phyloP scores from a whole-genome alignment of 805 yeast species.

The Hemisphaericaspora nanyangensis region DNA sequence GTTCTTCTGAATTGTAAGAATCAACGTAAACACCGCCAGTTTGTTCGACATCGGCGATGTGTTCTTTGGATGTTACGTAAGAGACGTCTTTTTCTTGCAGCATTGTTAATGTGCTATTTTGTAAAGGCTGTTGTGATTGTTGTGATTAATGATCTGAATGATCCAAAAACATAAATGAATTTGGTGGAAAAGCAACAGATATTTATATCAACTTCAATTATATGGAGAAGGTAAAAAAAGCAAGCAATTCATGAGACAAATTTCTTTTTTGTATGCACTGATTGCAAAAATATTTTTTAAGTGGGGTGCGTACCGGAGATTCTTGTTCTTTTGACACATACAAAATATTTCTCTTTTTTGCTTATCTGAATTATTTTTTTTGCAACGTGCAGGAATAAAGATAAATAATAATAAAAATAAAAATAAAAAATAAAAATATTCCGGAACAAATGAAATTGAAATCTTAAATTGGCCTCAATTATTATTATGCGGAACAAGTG shows the following conservation, averaged over 20 bases:
- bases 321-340: no score
- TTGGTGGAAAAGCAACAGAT: background rate
- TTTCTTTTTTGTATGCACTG: background rate
- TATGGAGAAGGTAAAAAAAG: background rate
- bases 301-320: no score
- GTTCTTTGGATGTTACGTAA: constrained; percentile 36
- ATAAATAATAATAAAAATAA: no score
- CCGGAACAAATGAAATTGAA: no score
- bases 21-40: constrained; percentile 11
- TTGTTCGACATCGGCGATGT: constrained; percentile 33
- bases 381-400: no score
- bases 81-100: constrained; percentile 42
- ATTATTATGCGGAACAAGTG: no score
- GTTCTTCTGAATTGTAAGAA: constrained; percentile 14
- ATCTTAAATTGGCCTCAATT: no score
- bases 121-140: background rate
- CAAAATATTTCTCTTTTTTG: no score
- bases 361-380: no score
- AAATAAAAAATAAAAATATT: no score
- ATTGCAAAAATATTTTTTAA: background rate
- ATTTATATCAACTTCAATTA: background rate
- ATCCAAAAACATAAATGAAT: background rate
- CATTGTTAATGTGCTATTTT: background rate
- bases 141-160: background rate
- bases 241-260: background rate